A percentile compares a stretch with the other conserved stretches of the same genome.
Conservation (phyloP, 805 yeast genomes). For the Candida takata region DNA sequence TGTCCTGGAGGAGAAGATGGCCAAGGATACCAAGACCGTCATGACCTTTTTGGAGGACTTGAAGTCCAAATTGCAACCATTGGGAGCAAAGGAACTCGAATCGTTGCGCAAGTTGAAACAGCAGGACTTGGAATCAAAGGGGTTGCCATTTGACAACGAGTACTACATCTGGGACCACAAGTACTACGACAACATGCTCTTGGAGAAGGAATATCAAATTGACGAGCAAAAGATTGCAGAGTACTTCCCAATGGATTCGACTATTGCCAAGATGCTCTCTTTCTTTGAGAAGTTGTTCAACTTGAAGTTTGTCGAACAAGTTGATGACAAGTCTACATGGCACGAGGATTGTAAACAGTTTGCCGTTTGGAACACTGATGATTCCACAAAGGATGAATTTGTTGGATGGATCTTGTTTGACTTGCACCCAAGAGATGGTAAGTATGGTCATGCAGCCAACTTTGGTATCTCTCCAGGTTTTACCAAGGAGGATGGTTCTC, state of each 20-base stretch:
- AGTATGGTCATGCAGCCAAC: constrained; percentile 86
- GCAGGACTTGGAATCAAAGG: constrained; percentile 40
- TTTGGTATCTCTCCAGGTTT: constrained; percentile 62
- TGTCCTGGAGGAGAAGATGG: constrained; percentile 74
- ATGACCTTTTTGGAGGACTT: constrained; percentile 56
- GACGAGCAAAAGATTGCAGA: constrained; percentile 68
- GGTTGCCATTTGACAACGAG: constrained; percentile 33
- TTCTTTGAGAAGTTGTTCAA: constrained; percentile 67
- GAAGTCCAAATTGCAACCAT: constrained; percentile 47
- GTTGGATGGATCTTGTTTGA: constrained; percentile 78
- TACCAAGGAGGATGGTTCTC: constrained; percentile 38
- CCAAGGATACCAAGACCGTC: constrained; percentile 58
- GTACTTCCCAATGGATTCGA: constrained; percentile 67
- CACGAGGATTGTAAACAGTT: constrained; percentile 71
- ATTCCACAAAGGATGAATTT: constrained; percentile 43
- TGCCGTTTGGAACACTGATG: constrained; percentile 62
- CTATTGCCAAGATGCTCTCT: constrained; percentile 61
- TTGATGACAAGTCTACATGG: constrained; percentile 47
- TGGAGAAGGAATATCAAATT: constrained; percentile 64
- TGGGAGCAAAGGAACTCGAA: constrained; percentile 50
- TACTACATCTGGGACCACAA: constrained; percentile 70
- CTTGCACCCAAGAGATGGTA: constrained; percentile 79
- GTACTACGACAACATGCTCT: constrained; percentile 56
- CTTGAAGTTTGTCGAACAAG: constrained; percentile 52
- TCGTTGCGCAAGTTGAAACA: constrained; percentile 45